Evolutionary conservation across 768 basidiomycete species (phyloP).

Genomic region (Boletus edulis): DNA sequence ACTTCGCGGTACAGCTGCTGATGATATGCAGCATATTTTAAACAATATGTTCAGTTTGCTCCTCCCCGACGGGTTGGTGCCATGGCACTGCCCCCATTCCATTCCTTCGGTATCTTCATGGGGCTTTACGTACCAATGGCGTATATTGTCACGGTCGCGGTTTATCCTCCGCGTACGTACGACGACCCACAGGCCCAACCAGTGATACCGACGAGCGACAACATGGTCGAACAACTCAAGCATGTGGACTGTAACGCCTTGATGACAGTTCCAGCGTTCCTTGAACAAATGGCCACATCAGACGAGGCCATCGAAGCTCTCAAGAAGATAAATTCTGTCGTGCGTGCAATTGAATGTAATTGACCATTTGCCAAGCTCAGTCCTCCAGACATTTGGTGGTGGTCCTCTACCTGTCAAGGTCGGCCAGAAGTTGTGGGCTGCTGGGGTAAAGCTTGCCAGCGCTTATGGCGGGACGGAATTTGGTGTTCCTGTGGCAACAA

Average conservation of each 20-base stretch:
- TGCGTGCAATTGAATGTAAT: conserved; percentile 14
- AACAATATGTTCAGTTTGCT: background rate
- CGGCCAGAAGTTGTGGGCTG: conserved; percentile 25
- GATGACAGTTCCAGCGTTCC: conserved; percentile 37
- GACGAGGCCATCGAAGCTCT: conserved; percentile 24
- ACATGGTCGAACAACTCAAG: conserved; percentile 35
- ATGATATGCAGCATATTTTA: conserved; percentile 2
- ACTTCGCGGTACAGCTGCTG: background rate
- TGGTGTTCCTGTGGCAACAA: conserved; percentile 5
- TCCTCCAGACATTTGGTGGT: conserved; percentile 22
- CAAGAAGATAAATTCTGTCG: conserved; percentile 25
- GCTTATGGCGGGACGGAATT: conserved; percentile 39
- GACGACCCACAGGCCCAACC: conserved; percentile 27
- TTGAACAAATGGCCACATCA: conserved; percentile 36
- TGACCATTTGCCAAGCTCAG: too few relatives aligned
- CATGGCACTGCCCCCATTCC: conserved; percentile 29
- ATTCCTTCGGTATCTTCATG: conserved; percentile 18
- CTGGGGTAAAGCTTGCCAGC: conserved; percentile 33
- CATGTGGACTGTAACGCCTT: conserved; percentile 28
- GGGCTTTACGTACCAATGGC: conserved; percentile 21
- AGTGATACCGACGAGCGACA: conserved; percentile 37
- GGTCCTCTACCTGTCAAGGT: conserved; percentile 35
- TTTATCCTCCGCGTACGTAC: conserved; percentile 29
- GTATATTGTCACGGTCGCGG: conserved; percentile 9
- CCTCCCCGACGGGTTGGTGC: conserved; percentile 15